Base-by-base conservation (phyloP, 305 asterid genomes). In the Solanum hybrid region DNA sequence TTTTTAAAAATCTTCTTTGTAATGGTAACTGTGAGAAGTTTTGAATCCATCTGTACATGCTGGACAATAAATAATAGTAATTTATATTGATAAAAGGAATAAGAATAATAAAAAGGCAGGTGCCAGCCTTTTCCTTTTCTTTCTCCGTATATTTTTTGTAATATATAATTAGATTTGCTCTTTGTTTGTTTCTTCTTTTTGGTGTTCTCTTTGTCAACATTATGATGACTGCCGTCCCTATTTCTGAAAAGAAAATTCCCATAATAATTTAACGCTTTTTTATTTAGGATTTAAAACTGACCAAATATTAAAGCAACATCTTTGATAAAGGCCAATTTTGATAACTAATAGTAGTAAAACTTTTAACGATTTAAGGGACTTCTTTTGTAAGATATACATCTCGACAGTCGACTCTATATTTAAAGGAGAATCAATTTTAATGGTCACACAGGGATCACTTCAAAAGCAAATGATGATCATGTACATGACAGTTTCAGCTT, bases 31-130 rank as follows among this genome's bases (percentile, higher is more conserved):
- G 90, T 89, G 31, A 91, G 91, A 93, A 57, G 89, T 31, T 90
- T 87, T 91, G 38, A 87, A 90, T 88, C 81, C 90, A 84, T 92
- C 81, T 90, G 92, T 93, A 95, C 92, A 94, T 94, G 93, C 91
- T 83, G 91, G 89, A 90, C 88, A 89, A 92, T 92, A 90, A 91
- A 91, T 92, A 73, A 91, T 92, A 73, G 34, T 73, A 91, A 92
- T 91, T 87, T 93, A 87, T 41, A 83, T 51, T 89, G 89, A 88
- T 88, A 88, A 81, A n/a, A 88, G 86, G 90, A 88, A 88, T 88
- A 88, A 31, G 5, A 72, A 88, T 88, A 88, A 88, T 36, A 73
- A 73, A 41, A 88, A 27, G 33, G 24, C 76, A 15, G 26, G 86
- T 88, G 45, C 86, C 76, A 88, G 80, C 45, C 72, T 77, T n/a